A percentile compares a stretch with the other conserved stretches of the same genome.
Conservation (phyloP, 129 eudicot genomes). For the Heracleum sosnowskyi region DNA sequence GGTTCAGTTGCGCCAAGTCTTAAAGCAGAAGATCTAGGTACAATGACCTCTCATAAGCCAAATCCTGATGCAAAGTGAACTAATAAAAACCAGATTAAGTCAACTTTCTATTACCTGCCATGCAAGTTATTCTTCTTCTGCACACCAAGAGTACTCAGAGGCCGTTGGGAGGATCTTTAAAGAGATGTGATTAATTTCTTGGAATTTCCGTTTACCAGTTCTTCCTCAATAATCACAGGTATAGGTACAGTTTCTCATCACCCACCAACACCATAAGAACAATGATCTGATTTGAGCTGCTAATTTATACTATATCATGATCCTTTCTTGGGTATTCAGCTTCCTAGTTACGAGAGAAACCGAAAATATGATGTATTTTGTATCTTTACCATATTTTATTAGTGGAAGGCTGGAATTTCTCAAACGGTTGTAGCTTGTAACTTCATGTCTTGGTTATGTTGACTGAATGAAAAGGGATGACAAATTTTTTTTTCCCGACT, state of each 20-base stretch:
- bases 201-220: conserved; percentile 5
- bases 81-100: conserved; percentile 5
- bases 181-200: conserved; percentile 7
- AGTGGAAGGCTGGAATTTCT: conserved; percentile 5
- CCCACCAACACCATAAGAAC: background rate
- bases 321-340: conserved; percentile 16
- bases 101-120: background rate
- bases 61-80: conserved; percentile 6
- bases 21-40: conserved; percentile 76
- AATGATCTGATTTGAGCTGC: conserved; percentile 11
- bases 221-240: background rate
- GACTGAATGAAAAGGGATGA: background rate
- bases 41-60: background rate
- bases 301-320: background rate
- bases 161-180: background rate
- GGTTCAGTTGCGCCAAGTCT: conserved; percentile 76
- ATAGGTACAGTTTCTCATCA: background rate
- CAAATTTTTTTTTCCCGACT: background rate
- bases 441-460: background rate
- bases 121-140: background rate
- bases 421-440: conserved; percentile 7
- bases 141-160: background rate
- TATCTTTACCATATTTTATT: conserved; percentile 1
- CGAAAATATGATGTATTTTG: background rate
- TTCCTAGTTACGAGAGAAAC: conserved; percentile 14